Base-by-base conservation (phyloP, 1,284 basidiomycete genomes). In the Rhodotorula sp. region DNA sequence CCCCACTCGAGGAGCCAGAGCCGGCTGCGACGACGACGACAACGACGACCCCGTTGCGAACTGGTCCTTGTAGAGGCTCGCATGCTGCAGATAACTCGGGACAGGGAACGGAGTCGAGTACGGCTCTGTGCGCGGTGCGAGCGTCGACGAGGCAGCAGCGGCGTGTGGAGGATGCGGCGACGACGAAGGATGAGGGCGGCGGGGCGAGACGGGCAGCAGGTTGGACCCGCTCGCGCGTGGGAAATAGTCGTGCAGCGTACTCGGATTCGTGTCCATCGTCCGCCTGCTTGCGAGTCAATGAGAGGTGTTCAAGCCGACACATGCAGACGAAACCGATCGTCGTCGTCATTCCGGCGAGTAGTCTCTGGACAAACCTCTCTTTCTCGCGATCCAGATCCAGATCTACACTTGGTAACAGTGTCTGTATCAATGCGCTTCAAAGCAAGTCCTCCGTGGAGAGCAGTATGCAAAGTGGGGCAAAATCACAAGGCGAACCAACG, bases 51-150 rank as follows among this genome's bases (percentile, higher is more conserved):
- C 67, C 2, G 72, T 74, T 62, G 69, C 66, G 70, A 74, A 74
- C 16, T 61, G 57, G 34, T 56, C 26, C 31, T 28, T 21, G 34
- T 50, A 59, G 52, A 65, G 69, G 28, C 58, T 52, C 14, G 70
- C 67, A 45, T 74, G 70, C 1, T 57, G 48, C 8, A 76, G 60
- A 47, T 76, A 76, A 3, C n/a, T 26, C 3, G 74, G 74, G 28
- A 69, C 48, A 18, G 65, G 52, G 64, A 76, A 76, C n/a, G 72
- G 66, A 18, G 23, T 65, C 34, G 57, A 45, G 60, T 60, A 70
- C 7, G 60, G 64, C 3, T 59, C 19, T 23, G 59, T 28, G 50
- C 58, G 34, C 52, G 63, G 26, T 18, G 28, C 28, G 60, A 61
- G 60, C 6, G 18, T 48, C 3, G 52, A 45, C 23, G n/a, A 31